Evolutionary conservation across 2,329 filamentous ascomycete genomes (phyloP).

Genomic region (Phymatotrichopsis omnivora): DNA sequence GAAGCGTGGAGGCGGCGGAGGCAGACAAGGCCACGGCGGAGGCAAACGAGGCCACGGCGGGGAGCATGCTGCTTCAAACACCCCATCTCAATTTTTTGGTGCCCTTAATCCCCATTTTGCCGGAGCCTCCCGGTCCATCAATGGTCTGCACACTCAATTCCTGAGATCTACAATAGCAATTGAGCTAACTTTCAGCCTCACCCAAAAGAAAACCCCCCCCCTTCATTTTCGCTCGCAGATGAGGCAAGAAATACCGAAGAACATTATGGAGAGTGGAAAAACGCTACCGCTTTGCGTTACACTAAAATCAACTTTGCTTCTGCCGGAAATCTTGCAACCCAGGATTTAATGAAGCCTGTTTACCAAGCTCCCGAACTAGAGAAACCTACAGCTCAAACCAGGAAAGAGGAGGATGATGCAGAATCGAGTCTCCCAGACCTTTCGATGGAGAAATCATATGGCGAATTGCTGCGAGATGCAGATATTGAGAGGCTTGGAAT

Average conservation of each 20-base stretch:
- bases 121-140: not conserved
- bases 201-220: not conserved
- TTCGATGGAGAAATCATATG: slow-evolving; percentile 2
- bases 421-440: slow-evolving; percentile 28
- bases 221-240: slow-evolving; percentile 10
- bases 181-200: not conserved
- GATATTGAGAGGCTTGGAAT: slow-evolving; percentile 15
- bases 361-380: slow-evolving; percentile 14
- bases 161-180: not conserved
- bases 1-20: slow-evolving; percentile 17
- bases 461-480: slow-evolving; percentile 9
- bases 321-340: slow-evolving; percentile 42
- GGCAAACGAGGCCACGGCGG: slow-evolving; percentile 17
- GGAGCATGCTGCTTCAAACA: not conserved
- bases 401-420: slow-evolving; percentile 23
- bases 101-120: not conserved
- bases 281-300: slow-evolving; percentile 40
- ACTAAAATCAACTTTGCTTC: slow-evolving; percentile 51
- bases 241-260: slow-evolving; percentile 28
- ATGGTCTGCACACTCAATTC: not conserved
- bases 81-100: not conserved
- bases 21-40: slow-evolving; percentile 20
- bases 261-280: slow-evolving; percentile 4
- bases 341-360: slow-evolving; percentile 30
- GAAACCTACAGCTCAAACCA: slow-evolving; percentile 25